Base-by-base conservation (phyloP, 805 yeast species). In the Candida xiaguanensis region DNA sequence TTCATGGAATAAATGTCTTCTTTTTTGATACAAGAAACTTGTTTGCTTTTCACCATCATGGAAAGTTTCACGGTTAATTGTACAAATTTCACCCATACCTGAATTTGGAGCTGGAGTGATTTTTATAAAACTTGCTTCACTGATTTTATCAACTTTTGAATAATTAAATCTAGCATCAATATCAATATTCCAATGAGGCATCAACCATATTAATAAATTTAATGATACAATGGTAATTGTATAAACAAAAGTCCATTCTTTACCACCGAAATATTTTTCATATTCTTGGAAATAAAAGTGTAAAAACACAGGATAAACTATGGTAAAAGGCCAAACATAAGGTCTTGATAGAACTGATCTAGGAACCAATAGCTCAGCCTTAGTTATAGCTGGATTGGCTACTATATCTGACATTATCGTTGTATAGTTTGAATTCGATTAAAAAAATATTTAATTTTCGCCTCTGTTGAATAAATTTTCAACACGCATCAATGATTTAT, bases 181-280 rank as follows among this genome's bases (percentile, higher is more conserved):
- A 36, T 77, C 72, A 44, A 89, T 74, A 56, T 81, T 88, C 99
- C 99, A 91, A 53, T 84, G 83, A n/a, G 98, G 96, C 77, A 88
- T 77, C 59, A 91, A 75, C 82, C 89, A 75, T 42, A 91, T 67
- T 57, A 91, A 67, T 31, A 81, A 66, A 56, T 91, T 95, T 42
- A 84, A 44, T 2, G 96, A 78, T 26, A 83, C 59, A 37, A 90
- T 70, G 5, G 89, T 61, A 44, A 95, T 83, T 17, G 88, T 67
- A 54, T 78, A 90, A 26, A 91, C 93, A 59, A 86, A 87, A 0
- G 98, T 93, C 98, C 99, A 93, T 65, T 91, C 99, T 33, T 83
- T 75, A 18, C 96, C 96, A 32, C 75, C 84, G 53, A 91, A 84
- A 57, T 86, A 86, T 42, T 64, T 69, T 42, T 91, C 98, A 60